phyloP scores from a whole-genome alignment of 768 basidiomycete genomes.

The Russula olivacea region DNA sequence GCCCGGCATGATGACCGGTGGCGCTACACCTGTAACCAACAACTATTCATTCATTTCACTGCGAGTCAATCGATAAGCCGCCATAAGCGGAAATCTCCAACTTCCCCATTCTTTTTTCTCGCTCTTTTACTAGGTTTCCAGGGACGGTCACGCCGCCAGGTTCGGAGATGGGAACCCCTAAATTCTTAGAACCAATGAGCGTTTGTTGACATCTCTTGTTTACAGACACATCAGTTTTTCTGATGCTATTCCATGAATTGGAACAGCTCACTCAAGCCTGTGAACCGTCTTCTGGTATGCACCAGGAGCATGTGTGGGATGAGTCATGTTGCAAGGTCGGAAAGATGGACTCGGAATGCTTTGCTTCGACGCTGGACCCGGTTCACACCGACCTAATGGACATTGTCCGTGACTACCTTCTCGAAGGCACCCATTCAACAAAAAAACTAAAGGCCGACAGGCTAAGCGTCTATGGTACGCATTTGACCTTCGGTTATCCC shows the following conservation, averaged over 20 bases:
- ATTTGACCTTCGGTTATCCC: not conserved
- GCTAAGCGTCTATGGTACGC: not conserved
- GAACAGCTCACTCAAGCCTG: conserved; percentile 4
- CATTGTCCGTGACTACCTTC: not conserved
- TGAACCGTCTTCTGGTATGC: not conserved
- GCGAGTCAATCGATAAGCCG: too few species aligned
- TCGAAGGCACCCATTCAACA: not conserved
- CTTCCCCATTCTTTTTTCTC: too few species aligned
- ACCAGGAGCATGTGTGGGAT: not conserved
- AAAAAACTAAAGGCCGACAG: not conserved
- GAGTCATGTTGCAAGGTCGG: not conserved
- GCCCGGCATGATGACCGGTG: too few species aligned
- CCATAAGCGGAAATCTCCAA: too few species aligned
- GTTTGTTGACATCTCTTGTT: not conserved
- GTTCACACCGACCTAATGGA: not conserved
- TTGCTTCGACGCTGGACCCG: not conserved
- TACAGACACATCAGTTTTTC: not conserved
- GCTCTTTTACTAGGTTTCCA: too few species aligned
- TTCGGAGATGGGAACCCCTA: not conserved
- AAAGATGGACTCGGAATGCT: not conserved
- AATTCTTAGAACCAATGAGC: not conserved
- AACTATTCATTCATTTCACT: too few species aligned
- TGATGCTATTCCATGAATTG: not conserved
- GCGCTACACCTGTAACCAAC: too few species aligned
- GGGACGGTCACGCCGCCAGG: not conserved